Percentiles rank a stretch among this genome's conserved stretches.
phyloP scores from a whole-genome alignment of 1,139 yeast genomes.

The Blastobotrys serpentis region DNA sequence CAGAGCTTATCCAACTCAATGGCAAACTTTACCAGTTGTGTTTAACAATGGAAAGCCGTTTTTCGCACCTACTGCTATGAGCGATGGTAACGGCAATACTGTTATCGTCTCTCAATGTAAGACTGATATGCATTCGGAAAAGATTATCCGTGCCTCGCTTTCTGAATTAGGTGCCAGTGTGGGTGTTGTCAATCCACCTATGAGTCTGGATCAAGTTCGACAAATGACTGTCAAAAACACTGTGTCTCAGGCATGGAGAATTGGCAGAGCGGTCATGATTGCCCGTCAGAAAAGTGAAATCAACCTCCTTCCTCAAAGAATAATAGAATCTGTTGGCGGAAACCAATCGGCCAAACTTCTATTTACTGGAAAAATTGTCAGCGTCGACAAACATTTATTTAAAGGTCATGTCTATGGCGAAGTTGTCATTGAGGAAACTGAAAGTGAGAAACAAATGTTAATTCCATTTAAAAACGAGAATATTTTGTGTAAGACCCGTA shows the following conservation, averaged over 20 bases:
- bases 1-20: slow-evolving; percentile 47
- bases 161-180: slow-evolving; percentile 29
- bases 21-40: slow-evolving; percentile 43
- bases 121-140: slow-evolving; percentile 41
- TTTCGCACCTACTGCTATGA: slow-evolving; percentile 42
- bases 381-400: slow-evolving; percentile 43
- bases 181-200: slow-evolving; percentile 43
- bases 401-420: slow-evolving; percentile 51
- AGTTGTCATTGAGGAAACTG: slow-evolving; percentile 41
- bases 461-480: slow-evolving; percentile 52
- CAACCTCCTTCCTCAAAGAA: slow-evolving; percentile 39
- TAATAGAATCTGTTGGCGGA: slow-evolving; percentile 44
- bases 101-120: slow-evolving; percentile 41
- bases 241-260: slow-evolving; percentile 48
- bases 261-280: slow-evolving; percentile 46
- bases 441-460: slow-evolving; percentile 28
- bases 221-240: slow-evolving; percentile 27
- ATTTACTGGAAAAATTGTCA: slow-evolving; percentile 48
- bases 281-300: slow-evolving; percentile 42
- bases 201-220: slow-evolving; percentile 33
- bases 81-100: slow-evolving; percentile 49
- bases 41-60: slow-evolving; percentile 31
- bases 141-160: slow-evolving; percentile 31
- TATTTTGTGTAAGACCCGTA: slow-evolving; percentile 37
- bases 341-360: slow-evolving; percentile 38